Conservation (phyloP, 1,284 basidiomycete genomes). For the Sparassis latifolia region DNA sequence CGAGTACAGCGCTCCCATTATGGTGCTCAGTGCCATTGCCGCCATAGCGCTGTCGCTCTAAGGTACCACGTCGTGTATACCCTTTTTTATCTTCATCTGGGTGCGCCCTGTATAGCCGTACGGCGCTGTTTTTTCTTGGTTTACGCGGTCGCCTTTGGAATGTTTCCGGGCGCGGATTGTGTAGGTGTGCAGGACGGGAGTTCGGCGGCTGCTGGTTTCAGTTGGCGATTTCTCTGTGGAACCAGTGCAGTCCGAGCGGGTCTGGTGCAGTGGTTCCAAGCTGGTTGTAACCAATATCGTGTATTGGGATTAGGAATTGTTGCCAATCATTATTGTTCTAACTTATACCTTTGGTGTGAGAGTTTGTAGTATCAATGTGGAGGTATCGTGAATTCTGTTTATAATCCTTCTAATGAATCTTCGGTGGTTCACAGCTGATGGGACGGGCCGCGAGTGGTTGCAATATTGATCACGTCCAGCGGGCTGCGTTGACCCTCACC, state of each 20-base stretch:
- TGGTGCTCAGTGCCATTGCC: conserved; percentile 23
- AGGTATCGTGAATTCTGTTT: too few relatives aligned
- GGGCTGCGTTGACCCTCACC: too few relatives aligned
- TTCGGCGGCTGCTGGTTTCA: conserved; percentile 6
- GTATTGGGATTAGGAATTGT: neutral
- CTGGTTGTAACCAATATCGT: conserved; percentile 5
- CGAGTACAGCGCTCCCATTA: conserved; percentile 19
- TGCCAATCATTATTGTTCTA: too few relatives aligned
- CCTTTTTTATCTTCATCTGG: neutral
- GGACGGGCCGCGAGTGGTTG: too few relatives aligned
- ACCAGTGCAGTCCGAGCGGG: conserved; percentile 4
- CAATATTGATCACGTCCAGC: too few relatives aligned
- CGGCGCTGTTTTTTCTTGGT: conserved; percentile 4
- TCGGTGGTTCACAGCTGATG: too few relatives aligned
- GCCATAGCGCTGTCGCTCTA: conserved; percentile 23
- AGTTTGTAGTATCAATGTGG: too few relatives aligned
- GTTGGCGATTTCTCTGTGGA: conserved; percentile 1
- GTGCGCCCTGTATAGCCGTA: conserved; percentile 4
- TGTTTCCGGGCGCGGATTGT: too few relatives aligned
- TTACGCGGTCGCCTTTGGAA: neutral
- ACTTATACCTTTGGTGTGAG: too few relatives aligned
- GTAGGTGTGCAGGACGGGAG: too few relatives aligned
- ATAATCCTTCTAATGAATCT: too few relatives aligned
- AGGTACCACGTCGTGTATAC: conserved; percentile 3
- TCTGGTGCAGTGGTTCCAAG: conserved; percentile 7